phyloP scores from a whole-genome alignment of 225 moss, liverwort and hornwort species.

The Lunularia cruciata region DNA sequence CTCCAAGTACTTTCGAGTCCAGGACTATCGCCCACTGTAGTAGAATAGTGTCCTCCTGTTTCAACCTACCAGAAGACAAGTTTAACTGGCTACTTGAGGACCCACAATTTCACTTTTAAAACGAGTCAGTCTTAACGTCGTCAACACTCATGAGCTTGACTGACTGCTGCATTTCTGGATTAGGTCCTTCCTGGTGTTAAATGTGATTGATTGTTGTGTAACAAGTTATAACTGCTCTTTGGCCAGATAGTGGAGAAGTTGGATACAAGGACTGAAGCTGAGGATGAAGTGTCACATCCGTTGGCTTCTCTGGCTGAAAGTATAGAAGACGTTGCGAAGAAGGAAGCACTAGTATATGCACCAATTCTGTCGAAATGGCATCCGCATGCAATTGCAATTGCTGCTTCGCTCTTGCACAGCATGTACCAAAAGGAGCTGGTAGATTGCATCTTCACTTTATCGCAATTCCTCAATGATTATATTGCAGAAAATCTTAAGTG shows the following conservation, averaged over 20 bases:
- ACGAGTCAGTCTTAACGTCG: too few species aligned
- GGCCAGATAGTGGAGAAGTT: constrained; percentile 68
- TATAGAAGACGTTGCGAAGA: constrained; percentile 72
- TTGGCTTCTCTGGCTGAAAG: constrained; percentile 73
- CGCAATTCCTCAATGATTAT: neutral
- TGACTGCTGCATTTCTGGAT: too few species aligned
- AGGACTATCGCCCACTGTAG: too few species aligned
- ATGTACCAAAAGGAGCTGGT: constrained; percentile 90
- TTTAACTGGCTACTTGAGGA: too few species aligned
- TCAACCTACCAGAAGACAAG: too few species aligned
- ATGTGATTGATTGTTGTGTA: too few species aligned
- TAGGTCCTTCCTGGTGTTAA: too few species aligned
- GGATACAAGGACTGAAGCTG: constrained; percentile 56
- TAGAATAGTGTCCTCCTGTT: too few species aligned
- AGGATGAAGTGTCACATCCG: constrained; percentile 63
- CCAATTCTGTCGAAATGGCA: constrained; percentile 89
- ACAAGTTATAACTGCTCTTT: neutral
- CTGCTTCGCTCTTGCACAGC: constrained; percentile 79
- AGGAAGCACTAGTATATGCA: constrained; percentile 66
- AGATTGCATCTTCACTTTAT: constrained; percentile 18
- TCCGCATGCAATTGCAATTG: constrained; percentile 78
- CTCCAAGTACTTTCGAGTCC: too few species aligned
- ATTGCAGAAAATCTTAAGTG: too few species aligned
- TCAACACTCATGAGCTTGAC: too few species aligned
- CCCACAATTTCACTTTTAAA: too few species aligned